Evolutionary conservation across 1,284 basidiomycete species (phyloP), one percentile per base, ranked within the genome.

Genomic region (Microbotryum saponariae): DNA sequence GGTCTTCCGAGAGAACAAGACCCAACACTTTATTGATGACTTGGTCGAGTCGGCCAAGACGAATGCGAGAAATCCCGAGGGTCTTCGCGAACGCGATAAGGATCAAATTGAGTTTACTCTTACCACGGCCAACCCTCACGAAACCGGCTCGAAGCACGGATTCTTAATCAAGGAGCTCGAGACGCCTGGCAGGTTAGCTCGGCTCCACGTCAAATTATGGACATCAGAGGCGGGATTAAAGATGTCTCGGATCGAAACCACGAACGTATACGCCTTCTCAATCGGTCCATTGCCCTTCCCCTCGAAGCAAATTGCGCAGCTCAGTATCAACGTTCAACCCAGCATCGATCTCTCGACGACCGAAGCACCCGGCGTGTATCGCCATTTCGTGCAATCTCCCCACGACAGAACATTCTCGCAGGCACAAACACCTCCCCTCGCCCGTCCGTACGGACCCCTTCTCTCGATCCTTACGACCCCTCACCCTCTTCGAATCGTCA

Each of bases 141-240:
- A 87, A 69, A 82, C 81, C 59, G 85, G 85, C 2, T 77, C 84
- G 4, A 72, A 88, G 58, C 78, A 83, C 68, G 86, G 86, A 2
- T 88, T 82, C 79, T 79, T 74, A 56, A 81, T 90, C 44, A 76
- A 80, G 52, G 75, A 77, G 42, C 71, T 88, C 44, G 65, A 68
- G 2, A 73, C 79, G 25, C 85, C 85, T 33, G 88, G 88, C n/a
- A 61, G 69, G 9, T 48, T 71, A 6, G 65, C 63, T 2, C 63
- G 61, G 51, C 45, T 71, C 10, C 51, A 68, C 12, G 60, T 70
- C 31, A 45, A 65, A 2, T 72, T 59, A 10, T 50, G 37, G 37
- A 42, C 37, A 18, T 42, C 37, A 42, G 37, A 53, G 31, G 33
- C 14, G 20, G 33, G 27, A n/a, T 9, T 25, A 53, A 42, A 3